Evolutionary conservation across 2,329 filamentous ascomycete genomes (phyloP).

Genomic region (Colletotrichum trifolii): DNA sequence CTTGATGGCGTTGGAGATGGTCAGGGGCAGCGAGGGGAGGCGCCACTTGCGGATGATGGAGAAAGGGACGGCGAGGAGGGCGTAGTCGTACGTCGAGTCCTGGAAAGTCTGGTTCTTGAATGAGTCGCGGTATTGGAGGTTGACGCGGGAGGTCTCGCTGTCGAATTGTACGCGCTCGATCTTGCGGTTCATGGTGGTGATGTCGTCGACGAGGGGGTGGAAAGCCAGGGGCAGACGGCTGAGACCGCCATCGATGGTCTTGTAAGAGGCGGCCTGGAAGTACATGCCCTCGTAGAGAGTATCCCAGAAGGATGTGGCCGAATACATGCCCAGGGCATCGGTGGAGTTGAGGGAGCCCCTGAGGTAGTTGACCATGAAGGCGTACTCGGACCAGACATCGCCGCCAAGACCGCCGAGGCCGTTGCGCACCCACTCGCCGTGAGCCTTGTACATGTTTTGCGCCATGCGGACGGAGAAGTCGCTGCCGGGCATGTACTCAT

Average conservation of each 20-base stretch:
- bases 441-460: slow-evolving; percentile 56
- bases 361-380: slow-evolving; percentile 70
- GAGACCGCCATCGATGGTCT: slow-evolving; percentile 70
- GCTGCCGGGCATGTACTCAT: slow-evolving; percentile 47
- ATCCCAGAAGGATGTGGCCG: slow-evolving; percentile 59
- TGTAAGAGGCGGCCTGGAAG: slow-evolving; percentile 68
- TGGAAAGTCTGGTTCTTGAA: slow-evolving; percentile 52
- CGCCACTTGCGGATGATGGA: slow-evolving; percentile 72
- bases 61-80: slow-evolving; percentile 73
- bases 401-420: slow-evolving; percentile 58
- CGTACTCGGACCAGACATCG: slow-evolving; percentile 74
- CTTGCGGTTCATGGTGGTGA: slow-evolving; percentile 65
- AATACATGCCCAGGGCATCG: slow-evolving; percentile 49
- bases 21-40: slow-evolving; percentile 57
- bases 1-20: slow-evolving; percentile 60
- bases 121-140: slow-evolving; percentile 65
- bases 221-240: slow-evolving; percentile 72
- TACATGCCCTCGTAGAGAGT: slow-evolving; percentile 68
- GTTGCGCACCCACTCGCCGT: slow-evolving; percentile 50
- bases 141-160: slow-evolving; percentile 61
- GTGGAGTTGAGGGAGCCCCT: slow-evolving; percentile 64
- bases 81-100: slow-evolving; percentile 71
- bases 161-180: slow-evolving; percentile 68
- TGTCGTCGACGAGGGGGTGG: slow-evolving; percentile 67
- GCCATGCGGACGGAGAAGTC: slow-evolving; percentile 52